These are phyloP conservation scores for Nakazawaea populi DNA, from an alignment of 805 yeast genomes.

Conservation along the genomic window DNA sequence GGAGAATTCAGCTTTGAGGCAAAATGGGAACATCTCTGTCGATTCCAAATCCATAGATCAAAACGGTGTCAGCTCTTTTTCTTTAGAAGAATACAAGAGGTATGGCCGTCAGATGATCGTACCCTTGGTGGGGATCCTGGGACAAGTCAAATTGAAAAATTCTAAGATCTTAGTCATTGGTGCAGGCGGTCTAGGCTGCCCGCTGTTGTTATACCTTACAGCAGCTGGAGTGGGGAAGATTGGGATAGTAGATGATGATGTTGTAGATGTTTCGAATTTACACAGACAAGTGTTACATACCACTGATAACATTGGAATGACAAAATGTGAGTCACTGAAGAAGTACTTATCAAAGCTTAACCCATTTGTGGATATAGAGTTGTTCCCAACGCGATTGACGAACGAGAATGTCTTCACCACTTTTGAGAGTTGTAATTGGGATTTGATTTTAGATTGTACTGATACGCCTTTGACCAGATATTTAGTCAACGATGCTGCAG, in stretches of 20 bases:
- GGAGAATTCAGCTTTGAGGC: constrained; percentile 20
- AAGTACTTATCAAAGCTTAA: constrained; percentile 48
- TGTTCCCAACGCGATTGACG: constrained; percentile 47
- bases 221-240: constrained; percentile 85
- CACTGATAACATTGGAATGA: constrained; percentile 56
- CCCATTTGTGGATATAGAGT: constrained; percentile 53
- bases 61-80: constrained; percentile 14
- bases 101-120: constrained; percentile 97
- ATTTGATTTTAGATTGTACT: constrained; percentile 85
- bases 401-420: constrained; percentile 58
- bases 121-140: constrained; percentile 57
- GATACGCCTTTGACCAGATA: constrained; percentile 89
- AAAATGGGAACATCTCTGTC: constrained; percentile 1
- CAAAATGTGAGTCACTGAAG: constrained; percentile 78
- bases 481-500: constrained; percentile 80
- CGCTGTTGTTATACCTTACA: constrained; percentile 75
- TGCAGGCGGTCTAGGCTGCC: constrained; percentile 96
- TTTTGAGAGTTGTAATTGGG: constrained; percentile 47
- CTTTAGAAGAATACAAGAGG: constrained; percentile 66
- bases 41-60: background rate
- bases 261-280: constrained; percentile 77
- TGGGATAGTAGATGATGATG: constrained; percentile 85
- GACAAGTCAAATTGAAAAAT: constrained; percentile 55
- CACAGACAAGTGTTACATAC: constrained; percentile 87
- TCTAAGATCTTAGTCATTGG: constrained; percentile 76